Conservation (phyloP, 495 filamentous ascomycete species). For the Oleoguttula mirabilis region DNA sequence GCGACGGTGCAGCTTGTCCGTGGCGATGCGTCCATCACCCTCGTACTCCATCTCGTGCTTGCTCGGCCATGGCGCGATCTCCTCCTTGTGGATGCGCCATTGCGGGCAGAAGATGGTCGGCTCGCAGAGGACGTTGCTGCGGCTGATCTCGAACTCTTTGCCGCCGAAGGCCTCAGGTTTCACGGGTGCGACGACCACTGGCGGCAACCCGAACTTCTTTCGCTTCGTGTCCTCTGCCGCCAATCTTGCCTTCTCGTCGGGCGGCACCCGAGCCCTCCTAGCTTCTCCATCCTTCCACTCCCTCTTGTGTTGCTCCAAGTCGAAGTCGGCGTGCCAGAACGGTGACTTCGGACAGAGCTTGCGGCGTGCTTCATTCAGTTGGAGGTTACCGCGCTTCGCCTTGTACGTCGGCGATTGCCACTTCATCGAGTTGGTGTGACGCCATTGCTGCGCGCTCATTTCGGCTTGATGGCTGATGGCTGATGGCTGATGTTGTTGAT, state of each 20-base stretch:
- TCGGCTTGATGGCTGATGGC: no score
- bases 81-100: neutral
- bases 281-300: slow-evolving; percentile 6
- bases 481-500: no score
- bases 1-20: slow-evolving; percentile 16
- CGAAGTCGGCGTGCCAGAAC: slow-evolving; percentile 13
- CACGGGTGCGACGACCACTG: neutral
- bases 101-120: slow-evolving; percentile 11
- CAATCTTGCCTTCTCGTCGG: neutral
- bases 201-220: neutral
- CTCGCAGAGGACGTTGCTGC: slow-evolving; percentile 8
- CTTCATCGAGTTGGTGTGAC: neutral
- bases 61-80: slow-evolving; percentile 18
- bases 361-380: slow-evolving; percentile 6
- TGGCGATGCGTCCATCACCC: slow-evolving; percentile 17
- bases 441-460: no score
- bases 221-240: neutral
- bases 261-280: neutral
- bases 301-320: slow-evolving; percentile 2
- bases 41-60: slow-evolving; percentile 20
- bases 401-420: neutral
- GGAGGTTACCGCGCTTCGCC: neutral
- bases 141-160: neutral
- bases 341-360: slow-evolving; percentile 12
- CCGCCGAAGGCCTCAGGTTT: slow-evolving; percentile 7